A percentile compares a stretch with the other conserved stretches of the same genome.
Evolutionary conservation across 306 rosid genomes (phyloP).

Genomic region (Crataegus laevigata): DNA sequence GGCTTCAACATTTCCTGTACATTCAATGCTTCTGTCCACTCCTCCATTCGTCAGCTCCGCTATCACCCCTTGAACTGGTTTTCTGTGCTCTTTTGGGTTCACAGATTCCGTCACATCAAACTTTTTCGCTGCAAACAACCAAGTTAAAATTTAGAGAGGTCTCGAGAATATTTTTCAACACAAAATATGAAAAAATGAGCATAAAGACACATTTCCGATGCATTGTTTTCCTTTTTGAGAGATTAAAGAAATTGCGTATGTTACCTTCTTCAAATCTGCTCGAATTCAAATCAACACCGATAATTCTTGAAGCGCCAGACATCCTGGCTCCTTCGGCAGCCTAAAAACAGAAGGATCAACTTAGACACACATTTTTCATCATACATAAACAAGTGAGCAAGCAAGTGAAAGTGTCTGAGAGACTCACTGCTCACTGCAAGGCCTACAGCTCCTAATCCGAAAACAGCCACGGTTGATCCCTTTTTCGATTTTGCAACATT

Average conservation of each 20-base stretch:
- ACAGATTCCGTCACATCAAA: slow-evolving; percentile 44
- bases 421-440: slow-evolving; percentile 84
- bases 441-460: slow-evolving; percentile 92
- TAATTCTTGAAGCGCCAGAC: slow-evolving; percentile 67
- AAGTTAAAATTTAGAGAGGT: too few species aligned
- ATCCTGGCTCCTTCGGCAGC: slow-evolving; percentile 92
- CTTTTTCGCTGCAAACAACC: slow-evolving; percentile 32
- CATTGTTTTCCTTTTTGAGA: not conserved
- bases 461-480: slow-evolving; percentile 75
- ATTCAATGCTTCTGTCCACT: slow-evolving; percentile 14
- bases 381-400: not conserved
- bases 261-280: slow-evolving; percentile 67
- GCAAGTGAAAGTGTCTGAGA: not conserved
- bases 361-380: not conserved
- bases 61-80: slow-evolving; percentile 28
- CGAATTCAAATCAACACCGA: slow-evolving; percentile 76
- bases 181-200: not conserved
- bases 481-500: slow-evolving; percentile 84
- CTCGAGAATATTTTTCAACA: not conserved
- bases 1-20: slow-evolving; percentile 36
- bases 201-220: not conserved
- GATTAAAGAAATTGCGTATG: not conserved
- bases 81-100: slow-evolving; percentile 39
- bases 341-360: slow-evolving; percentile 13
- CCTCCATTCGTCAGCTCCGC: not conserved